Percentiles rank a stretch among this genome's conserved stretches.
Evolutionary conservation across 1,284 basidiomycete genomes (phyloP).

Genomic region (Ceratobasidium papillatum): DNA sequence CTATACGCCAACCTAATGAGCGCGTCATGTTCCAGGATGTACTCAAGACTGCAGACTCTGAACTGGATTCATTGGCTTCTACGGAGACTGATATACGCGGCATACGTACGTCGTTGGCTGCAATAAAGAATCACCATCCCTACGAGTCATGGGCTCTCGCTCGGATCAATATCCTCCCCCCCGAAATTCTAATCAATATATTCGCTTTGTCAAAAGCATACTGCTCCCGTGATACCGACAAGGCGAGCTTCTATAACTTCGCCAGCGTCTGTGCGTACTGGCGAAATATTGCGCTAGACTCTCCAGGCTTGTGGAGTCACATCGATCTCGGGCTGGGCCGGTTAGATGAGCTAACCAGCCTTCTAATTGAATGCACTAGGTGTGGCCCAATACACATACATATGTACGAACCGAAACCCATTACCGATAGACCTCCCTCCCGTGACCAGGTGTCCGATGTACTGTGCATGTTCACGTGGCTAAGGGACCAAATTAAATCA

Average conservation of each 20-base stretch:
- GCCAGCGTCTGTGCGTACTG: not conserved
- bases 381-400: not conserved
- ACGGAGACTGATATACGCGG: not conserved
- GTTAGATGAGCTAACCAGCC: not conserved
- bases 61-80: not conserved
- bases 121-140: not conserved
- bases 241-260: not conserved
- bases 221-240: not conserved
- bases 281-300: not conserved
- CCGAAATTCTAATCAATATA: constrained; percentile 1
- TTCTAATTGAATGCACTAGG: not conserved
- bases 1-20: not conserved
- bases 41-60: not conserved
- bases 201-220: not conserved
- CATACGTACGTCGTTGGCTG: not conserved
- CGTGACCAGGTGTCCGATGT: not conserved
- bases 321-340: not conserved
- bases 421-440: not conserved
- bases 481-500: not conserved
- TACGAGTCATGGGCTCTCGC: not conserved
- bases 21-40: not conserved
- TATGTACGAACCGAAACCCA: not conserved
- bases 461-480: not conserved
- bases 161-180: not conserved
- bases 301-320: not conserved